A percentile compares a stretch with the other conserved stretches of the same genome.
Conservation (phyloP, 345 rosid genomes). For the Gossypium thurberi region DNA sequence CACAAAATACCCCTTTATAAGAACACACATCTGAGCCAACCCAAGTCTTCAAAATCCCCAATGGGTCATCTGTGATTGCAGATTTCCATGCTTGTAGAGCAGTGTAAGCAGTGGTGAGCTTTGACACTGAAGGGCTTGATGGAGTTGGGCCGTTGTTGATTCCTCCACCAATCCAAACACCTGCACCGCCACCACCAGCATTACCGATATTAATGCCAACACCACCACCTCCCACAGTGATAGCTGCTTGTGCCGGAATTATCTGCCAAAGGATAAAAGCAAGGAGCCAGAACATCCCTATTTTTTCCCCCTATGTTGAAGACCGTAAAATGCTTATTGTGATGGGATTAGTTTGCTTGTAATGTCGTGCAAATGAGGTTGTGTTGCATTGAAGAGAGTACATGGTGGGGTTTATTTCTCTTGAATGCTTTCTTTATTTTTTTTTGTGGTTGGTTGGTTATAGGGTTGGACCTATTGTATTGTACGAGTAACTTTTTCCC, state of each 20-base stretch:
- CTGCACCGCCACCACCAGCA: conserved; percentile 27
- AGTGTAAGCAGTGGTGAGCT: conserved; percentile 38
- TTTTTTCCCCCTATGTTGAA: conserved; percentile 1
- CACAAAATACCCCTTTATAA: conserved; percentile 74
- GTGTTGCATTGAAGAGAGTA: conserved; percentile 29
- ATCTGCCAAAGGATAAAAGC: conserved; percentile 11
- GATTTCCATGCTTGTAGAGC: conserved; percentile 86
- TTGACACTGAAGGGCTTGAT: conserved; percentile 27
- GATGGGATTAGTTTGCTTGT: conserved; percentile 20
- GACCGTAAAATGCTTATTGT: conserved; percentile 5
- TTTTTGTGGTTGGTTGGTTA: neutral
- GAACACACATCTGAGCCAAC: conserved; percentile 72
- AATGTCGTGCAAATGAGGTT: conserved; percentile 23
- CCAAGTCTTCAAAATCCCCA: conserved; percentile 63
- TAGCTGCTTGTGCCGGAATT: conserved; percentile 31
- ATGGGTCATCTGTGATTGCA: conserved; percentile 71
- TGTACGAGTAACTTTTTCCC: neutral
- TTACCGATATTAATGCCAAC: conserved; percentile 35
- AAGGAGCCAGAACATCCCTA: conserved; percentile 5
- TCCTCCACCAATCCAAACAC: conserved; percentile 51
- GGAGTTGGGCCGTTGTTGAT: conserved; percentile 23
- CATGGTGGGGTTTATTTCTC: conserved; percentile 18
- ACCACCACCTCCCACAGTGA: conserved; percentile 41
- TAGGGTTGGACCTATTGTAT: neutral
- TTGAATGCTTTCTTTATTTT: neutral